Conservation (phyloP, 352 stramenopile genomes). For the Pseudoperonospora humuli region DNA sequence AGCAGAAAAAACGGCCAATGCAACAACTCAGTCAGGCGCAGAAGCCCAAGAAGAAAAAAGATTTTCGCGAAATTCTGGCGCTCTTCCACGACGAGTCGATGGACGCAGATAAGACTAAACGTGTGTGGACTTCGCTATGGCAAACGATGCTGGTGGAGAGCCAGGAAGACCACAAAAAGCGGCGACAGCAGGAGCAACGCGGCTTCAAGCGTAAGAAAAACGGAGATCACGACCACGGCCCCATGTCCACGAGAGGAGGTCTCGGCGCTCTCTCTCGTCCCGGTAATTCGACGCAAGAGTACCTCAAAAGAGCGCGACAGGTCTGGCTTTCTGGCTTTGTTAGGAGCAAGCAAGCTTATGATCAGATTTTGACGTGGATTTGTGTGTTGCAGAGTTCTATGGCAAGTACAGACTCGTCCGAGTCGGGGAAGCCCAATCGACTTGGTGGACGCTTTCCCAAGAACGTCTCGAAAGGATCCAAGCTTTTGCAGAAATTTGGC, state of each 20-base stretch:
- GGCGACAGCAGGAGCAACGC: constrained; percentile 32
- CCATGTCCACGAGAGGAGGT: constrained; percentile 1
- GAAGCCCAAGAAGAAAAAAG: constrained; percentile 34
- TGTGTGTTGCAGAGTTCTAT: constrained; percentile 20
- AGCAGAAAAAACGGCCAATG: constrained; percentile 12
- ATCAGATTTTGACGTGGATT: not conserved
- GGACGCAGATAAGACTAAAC: constrained; percentile 11
- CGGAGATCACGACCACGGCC: constrained; percentile 17
- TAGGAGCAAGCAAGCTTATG: not conserved
- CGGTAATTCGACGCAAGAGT: constrained; percentile 22
- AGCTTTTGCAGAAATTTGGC: constrained; percentile 72
- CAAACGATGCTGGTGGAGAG: constrained; percentile 44
- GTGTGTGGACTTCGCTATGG: constrained; percentile 39
- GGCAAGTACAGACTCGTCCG: constrained; percentile 32
- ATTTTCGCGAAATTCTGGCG: constrained; percentile 61
- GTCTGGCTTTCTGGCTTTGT: constrained; percentile 8
- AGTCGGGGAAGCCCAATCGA: constrained; percentile 48
- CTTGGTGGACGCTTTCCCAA: constrained; percentile 32
- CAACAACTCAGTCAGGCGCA: constrained; percentile 2
- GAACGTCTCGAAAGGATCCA: constrained; percentile 33
- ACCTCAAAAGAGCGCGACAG: constrained; percentile 49
- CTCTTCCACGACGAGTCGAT: constrained; percentile 41
- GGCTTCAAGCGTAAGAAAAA: constrained; percentile 27
- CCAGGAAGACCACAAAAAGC: constrained; percentile 49
- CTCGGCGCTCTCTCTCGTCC: constrained; percentile 6